Evolutionary conservation across 441 rosid genomes (phyloP), one percentile per base, ranked within the genome.

Genomic region (Populus hybrid): DNA sequence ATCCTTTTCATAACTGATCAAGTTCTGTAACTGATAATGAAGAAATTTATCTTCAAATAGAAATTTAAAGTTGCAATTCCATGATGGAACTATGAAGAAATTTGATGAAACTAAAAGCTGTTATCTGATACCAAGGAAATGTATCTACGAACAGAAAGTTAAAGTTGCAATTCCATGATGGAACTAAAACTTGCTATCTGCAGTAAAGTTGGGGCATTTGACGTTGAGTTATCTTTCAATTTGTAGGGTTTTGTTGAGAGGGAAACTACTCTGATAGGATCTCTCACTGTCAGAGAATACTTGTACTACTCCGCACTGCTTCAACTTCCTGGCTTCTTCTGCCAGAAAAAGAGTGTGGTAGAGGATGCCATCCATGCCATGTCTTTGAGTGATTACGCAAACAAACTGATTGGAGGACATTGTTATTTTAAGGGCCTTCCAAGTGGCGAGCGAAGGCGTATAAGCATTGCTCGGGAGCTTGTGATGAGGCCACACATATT

Each of bases 351-450:
- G 86, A 83, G 85, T 74, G 93, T 93, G 59, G 99, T 97, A 64
- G 99, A 94, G 94, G 99, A 97, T 83, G 99, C 99, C 54, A 97
- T 97, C 42, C 96, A 90, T 70, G 97, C 97, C 5, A 96, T 96
- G 99, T 96, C 99, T 73, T 80, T 96, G 85, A 83, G 84, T 82
- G 98, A 94, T 77, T 93, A 90, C 80, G 98, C 94, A 73, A 93
- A 96, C 88, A 96, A 94, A 82, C 84, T 96, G 82, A 96, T 96
- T 57, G 98, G 99, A 74, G 97, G 99, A 68, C 99, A 96, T 69
- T 96, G 99, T 81, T 89, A 92, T 83, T 92, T 94, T 97, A 96
- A 92, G 77, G 99, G 99, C 73, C 93, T 96, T 32, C 89, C 86
- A 73, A 84, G 83, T 40, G 99, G 99, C 40, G 99, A 96, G 89